phyloP scores from a whole-genome alignment of 129 eudicot species.

The Artemisia argyi region DNA sequence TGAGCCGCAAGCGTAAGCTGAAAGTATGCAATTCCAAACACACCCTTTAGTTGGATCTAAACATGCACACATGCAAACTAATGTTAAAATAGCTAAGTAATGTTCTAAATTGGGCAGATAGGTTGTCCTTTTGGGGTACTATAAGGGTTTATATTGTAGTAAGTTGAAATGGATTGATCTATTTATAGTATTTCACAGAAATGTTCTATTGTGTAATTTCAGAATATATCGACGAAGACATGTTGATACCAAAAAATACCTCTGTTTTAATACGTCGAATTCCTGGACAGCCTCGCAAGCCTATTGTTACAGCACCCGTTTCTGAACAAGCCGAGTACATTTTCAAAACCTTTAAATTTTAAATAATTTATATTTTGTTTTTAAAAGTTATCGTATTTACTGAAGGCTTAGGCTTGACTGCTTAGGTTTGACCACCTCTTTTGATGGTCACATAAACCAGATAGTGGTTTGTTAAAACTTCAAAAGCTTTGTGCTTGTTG shows the following conservation, averaged over 20 bases:
- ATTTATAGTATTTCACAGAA: constrained; percentile 45
- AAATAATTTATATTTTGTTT: constrained; percentile 20
- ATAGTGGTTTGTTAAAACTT: constrained; percentile 24
- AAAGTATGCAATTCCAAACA: not conserved
- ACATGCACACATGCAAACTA: constrained; percentile 3
- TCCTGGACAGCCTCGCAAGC: constrained; percentile 96
- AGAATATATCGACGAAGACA: constrained; percentile 89
- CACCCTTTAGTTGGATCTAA: not conserved
- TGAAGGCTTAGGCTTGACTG: constrained; percentile 26
- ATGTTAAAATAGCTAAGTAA: constrained; percentile 14
- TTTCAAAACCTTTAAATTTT: constrained; percentile 47
- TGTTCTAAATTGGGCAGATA: constrained; percentile 5
- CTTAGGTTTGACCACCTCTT: constrained; percentile 26
- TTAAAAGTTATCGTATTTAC: constrained; percentile 10
- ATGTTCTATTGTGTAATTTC: constrained; percentile 62
- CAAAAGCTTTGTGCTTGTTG: constrained; percentile 23
- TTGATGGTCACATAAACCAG: constrained; percentile 23
- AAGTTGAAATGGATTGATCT: constrained; percentile 27
- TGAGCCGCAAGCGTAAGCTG: too few relatives aligned
- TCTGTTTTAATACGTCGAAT: constrained; percentile 93
- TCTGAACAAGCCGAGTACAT: constrained; percentile 70
- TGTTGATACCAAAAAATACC: constrained; percentile 91
- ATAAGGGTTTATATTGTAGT: constrained; percentile 17
- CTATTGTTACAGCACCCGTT: constrained; percentile 78
- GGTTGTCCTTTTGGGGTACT: constrained; percentile 14